Evolutionary conservation across 2,329 filamentous ascomycete species (phyloP).

Genomic region (Paraconiothyrium brasiliense): DNA sequence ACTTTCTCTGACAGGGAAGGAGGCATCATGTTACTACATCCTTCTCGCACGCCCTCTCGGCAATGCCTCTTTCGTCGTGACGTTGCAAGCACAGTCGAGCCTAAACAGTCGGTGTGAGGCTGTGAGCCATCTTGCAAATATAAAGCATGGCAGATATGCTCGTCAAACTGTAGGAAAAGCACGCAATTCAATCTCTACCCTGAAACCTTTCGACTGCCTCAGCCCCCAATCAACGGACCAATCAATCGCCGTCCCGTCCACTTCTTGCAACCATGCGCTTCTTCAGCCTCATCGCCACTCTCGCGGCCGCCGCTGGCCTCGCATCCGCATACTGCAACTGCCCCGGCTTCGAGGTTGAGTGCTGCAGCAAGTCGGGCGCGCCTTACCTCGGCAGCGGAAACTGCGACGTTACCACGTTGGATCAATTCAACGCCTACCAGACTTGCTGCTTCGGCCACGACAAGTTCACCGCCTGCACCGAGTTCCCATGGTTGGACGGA

Average conservation of each 20-base stretch:
- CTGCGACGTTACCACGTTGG: constrained; percentile 1
- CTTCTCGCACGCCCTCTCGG: constrained; percentile 4
- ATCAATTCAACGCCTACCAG: not conserved
- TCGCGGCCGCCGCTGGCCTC: constrained; percentile 2
- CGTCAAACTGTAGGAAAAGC: not conserved
- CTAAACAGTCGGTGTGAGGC: not conserved
- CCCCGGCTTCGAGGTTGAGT: constrained; percentile 3
- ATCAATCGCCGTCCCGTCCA: not conserved
- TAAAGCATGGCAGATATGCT: not conserved
- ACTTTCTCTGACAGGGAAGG: constrained; percentile 1
- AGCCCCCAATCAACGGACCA: not conserved
- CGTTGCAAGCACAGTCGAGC: not conserved
- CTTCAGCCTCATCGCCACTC: constrained; percentile 2
- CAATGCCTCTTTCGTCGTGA: not conserved
- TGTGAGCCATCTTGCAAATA: not conserved
- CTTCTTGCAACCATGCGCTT: constrained; percentile 5
- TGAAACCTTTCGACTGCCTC: not conserved
- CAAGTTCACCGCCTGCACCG: constrained; percentile 1
- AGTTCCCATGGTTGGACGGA: constrained; percentile 3
- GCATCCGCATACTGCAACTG: constrained; percentile 2
- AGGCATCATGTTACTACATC: not conserved
- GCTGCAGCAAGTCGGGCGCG: not conserved
- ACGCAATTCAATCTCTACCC: not conserved
- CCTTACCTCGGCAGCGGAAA: not conserved
- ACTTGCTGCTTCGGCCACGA: not conserved